Conservation (phyloP, 495 filamentous ascomycete genomes). For the Zalerion maritima region DNA sequence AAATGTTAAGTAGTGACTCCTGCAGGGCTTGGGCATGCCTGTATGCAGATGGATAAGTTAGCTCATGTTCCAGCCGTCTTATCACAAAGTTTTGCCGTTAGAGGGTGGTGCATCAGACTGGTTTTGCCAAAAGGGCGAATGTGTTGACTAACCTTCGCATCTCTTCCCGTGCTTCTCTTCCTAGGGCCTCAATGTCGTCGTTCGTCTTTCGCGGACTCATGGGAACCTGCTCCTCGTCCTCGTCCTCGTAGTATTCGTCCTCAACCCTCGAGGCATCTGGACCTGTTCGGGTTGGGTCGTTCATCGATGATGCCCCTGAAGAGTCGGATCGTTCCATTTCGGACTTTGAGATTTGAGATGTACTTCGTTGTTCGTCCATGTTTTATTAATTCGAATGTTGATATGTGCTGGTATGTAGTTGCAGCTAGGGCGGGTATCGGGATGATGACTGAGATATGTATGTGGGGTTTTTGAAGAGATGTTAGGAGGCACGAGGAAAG, state of each 20-base stretch:
- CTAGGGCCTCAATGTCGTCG: slow-evolving; percentile 73
- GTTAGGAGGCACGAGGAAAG: no score
- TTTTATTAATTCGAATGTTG: no score
- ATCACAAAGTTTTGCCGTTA: slow-evolving; percentile 1
- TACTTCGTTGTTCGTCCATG: no score
- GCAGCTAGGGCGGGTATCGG: no score
- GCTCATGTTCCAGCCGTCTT: slow-evolving; percentile 2
- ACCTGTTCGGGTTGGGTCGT: no score
- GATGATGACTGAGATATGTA: no score
- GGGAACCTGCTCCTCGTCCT: slow-evolving; percentile 16
- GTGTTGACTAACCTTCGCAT: slow-evolving; percentile 38
- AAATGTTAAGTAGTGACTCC: slow-evolving; percentile 70
- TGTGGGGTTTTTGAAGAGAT: no score
- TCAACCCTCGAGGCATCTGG: slow-evolving; percentile 15
- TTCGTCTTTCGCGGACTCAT: slow-evolving; percentile 91
- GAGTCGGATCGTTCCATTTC: no score
- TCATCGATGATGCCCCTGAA: no score
- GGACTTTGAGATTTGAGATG: no score
- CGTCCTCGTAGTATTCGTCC: slow-evolving; percentile 9
- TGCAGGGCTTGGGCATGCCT: slow-evolving; percentile 84
- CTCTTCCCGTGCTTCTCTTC: slow-evolving; percentile 55
- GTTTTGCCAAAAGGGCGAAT: slow-evolving; percentile 22
- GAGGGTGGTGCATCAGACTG: not conserved
- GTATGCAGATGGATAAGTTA: not conserved
- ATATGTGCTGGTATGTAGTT: no score